These are phyloP conservation scores for Calcarisporium arbuscula DNA, from an alignment of 2,329 filamentous ascomycete genomes.

Conservation along the genomic window DNA sequence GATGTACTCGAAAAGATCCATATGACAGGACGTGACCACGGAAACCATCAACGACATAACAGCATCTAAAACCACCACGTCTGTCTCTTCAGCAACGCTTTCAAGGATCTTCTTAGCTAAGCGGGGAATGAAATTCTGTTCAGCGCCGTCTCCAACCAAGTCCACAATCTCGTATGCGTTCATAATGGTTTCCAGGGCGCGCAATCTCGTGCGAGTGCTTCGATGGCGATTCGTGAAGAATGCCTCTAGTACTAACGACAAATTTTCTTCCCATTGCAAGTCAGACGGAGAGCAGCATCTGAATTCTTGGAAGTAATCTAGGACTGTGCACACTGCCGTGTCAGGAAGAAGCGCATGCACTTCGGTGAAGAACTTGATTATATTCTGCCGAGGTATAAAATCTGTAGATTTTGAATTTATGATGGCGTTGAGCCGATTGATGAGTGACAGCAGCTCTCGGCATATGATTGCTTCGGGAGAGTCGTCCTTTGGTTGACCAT, in stretches of 20 bases:
- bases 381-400: slow-evolving; percentile 58
- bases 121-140: slow-evolving; percentile 49
- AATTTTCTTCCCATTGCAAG: slow-evolving; percentile 58
- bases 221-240: slow-evolving; percentile 59
- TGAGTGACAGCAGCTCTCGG: slow-evolving; percentile 37
- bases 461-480: slow-evolving; percentile 30
- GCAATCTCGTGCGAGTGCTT: slow-evolving; percentile 55
- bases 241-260: slow-evolving; percentile 51
- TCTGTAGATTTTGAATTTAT: slow-evolving; percentile 38
- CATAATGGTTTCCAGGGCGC: slow-evolving; percentile 54
- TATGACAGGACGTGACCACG: slow-evolving; percentile 54
- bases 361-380: slow-evolving; percentile 60
- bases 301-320: slow-evolving; percentile 63
- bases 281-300: slow-evolving; percentile 68
- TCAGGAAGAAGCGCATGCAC: slow-evolving; percentile 59
- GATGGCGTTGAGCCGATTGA: slow-evolving; percentile 44
- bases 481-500: slow-evolving; percentile 18
- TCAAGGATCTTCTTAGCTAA: slow-evolving; percentile 57
- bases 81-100: slow-evolving; percentile 55
- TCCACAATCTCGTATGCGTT: slow-evolving; percentile 54
- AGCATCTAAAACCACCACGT: slow-evolving; percentile 58
- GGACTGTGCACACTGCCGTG: slow-evolving; percentile 54
- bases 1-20: slow-evolving; percentile 53
- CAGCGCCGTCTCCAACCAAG: slow-evolving; percentile 51
- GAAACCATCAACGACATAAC: slow-evolving; percentile 59